These are phyloP conservation scores for Sporothrix pallida DNA, from an alignment of 2,329 filamentous ascomycete genomes.

Conservation along the genomic window DNA sequence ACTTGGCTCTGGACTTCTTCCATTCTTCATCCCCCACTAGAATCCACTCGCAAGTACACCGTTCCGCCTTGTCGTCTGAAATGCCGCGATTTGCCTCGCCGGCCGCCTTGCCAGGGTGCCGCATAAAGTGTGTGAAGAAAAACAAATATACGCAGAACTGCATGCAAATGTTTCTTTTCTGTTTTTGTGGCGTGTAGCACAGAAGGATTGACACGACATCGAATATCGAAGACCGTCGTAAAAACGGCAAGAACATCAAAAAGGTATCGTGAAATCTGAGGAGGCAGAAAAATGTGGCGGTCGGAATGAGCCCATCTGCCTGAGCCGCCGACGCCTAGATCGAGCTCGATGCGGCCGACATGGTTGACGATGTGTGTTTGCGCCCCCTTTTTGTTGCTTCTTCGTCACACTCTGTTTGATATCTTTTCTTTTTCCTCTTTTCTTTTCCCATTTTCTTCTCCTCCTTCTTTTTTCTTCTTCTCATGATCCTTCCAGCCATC, in stretches of 20 bases:
- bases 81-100: conserved; percentile 1
- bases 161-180: neutral
- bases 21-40: neutral
- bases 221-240: neutral
- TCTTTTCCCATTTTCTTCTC: neutral
- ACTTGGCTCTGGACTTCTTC: neutral
- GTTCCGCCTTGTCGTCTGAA: neutral
- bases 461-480: neutral
- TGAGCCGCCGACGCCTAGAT: neutral
- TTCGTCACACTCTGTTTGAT: neutral
- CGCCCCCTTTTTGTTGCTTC: conserved; percentile 1
- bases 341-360: neutral
- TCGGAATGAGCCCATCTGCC: conserved; percentile 9
- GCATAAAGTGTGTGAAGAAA: neutral
- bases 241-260: no score
- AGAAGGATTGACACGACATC: neutral
- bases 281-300: neutral
- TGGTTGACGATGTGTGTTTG: neutral
- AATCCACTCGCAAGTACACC: neutral
- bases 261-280: no score
- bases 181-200: conserved; percentile 5
- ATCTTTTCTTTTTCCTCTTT: neutral
- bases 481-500: neutral
- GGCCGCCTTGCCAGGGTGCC: conserved; percentile 19
- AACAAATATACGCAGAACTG: no score